Conservation (phyloP, 257 asterid species). For the Solanum arcanum region DNA sequence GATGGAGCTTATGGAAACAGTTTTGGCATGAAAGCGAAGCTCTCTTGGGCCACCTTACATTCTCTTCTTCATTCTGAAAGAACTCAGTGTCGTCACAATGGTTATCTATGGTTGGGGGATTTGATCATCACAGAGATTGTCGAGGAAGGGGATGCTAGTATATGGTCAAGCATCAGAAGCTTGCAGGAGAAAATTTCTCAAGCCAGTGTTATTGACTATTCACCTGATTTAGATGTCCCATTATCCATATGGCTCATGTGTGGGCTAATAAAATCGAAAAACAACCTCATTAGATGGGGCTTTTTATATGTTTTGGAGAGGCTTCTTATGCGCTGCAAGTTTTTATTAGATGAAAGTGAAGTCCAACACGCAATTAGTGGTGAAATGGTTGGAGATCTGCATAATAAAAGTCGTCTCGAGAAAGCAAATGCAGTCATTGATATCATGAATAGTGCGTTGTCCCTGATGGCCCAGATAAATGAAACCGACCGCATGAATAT, state of each 20-base stretch:
- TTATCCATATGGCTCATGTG: conserved; percentile 93
- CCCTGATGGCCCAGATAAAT: conserved; percentile 87
- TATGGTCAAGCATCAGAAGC: conserved; percentile 61
- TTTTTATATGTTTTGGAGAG: conserved; percentile 88
- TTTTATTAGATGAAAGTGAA: conserved; percentile 95
- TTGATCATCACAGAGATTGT: conserved; percentile 80
- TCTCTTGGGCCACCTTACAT: conserved; percentile 87
- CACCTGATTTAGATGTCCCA: conserved; percentile 64
- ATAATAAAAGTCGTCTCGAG: conserved; percentile 64
- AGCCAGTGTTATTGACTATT: conserved; percentile 77
- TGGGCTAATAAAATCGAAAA: conserved; percentile 85
- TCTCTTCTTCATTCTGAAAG: conserved; percentile 97
- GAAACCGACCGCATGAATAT: conserved; percentile 96
- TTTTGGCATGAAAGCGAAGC: conserved; percentile 49
- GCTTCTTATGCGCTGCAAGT: conserved; percentile 90
- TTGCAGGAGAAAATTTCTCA: conserved; percentile 66
- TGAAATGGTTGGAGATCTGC: conserved; percentile 39
- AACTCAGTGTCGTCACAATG: conserved; percentile 72
- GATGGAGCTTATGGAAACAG: conserved; percentile 37
- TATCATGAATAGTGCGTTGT: conserved; percentile 86
- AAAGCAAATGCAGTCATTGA: conserved; percentile 92
- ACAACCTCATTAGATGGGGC: conserved; percentile 70
- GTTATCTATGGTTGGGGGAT: conserved; percentile 95
- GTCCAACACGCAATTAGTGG: conserved; percentile 44
- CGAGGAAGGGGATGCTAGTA: conserved; percentile 51